Evolutionary conservation across 345 rosid genomes (phyloP).

Genomic region (Eutrema japonicum): DNA sequence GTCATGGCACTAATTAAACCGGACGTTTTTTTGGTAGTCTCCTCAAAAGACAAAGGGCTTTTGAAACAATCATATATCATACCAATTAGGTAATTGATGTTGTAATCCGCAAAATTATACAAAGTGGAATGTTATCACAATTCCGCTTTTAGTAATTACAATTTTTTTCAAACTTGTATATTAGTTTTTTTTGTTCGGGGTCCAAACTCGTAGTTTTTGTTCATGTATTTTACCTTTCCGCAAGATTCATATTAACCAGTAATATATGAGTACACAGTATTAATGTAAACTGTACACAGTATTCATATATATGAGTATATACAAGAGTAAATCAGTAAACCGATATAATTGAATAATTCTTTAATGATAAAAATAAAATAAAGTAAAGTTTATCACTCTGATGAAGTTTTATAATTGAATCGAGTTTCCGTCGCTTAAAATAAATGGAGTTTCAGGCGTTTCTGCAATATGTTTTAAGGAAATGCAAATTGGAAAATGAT

Average conservation of each 20-base stretch:
- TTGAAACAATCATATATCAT: constrained; percentile 14
- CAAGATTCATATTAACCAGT: background rate
- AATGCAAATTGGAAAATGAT: too few relatives aligned
- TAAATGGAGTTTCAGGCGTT: too few relatives aligned
- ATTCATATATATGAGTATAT: too few relatives aligned
- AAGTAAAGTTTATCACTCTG: background rate
- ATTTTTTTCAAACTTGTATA: too few relatives aligned
- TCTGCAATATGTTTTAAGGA: too few relatives aligned
- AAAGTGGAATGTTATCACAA: background rate
- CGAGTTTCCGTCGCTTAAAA: background rate
- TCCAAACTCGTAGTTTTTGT: background rate
- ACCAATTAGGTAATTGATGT: constrained; percentile 2
- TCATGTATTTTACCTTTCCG: background rate
- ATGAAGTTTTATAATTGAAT: background rate
- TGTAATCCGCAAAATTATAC: background rate
- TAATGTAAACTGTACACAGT: too few relatives aligned
- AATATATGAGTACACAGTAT: too few relatives aligned
- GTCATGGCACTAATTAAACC: constrained; percentile 15
- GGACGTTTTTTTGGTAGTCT: constrained; percentile 26
- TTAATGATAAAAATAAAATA: background rate
- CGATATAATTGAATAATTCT: too few relatives aligned
- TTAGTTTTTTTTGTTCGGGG: too few relatives aligned
- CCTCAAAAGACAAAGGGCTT: constrained; percentile 5
- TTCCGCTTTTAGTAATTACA: background rate
- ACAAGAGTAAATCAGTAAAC: too few relatives aligned